phyloP scores from a whole-genome alignment of 2,329 filamentous ascomycete genomes.

The Ophiostoma sp. region DNA sequence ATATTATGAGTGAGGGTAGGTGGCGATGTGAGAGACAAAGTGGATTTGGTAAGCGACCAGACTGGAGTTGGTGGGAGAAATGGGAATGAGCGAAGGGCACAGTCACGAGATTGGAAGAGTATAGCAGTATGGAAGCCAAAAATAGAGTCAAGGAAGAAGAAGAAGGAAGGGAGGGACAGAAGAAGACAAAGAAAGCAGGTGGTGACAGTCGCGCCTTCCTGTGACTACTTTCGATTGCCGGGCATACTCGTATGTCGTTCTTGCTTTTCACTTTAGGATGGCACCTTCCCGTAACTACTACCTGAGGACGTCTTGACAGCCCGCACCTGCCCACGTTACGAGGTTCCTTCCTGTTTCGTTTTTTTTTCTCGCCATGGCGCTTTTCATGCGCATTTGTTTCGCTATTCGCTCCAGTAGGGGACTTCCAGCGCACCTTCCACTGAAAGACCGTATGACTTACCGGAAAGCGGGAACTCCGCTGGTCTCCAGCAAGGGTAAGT shows the following conservation, averaged over 20 bases:
- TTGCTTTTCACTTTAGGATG: background rate
- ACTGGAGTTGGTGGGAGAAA: background rate
- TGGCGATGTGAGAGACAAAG: background rate
- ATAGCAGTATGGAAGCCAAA: background rate
- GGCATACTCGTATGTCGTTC: background rate
- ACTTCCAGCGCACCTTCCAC: background rate
- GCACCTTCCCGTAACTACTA: background rate
- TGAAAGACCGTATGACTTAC: background rate
- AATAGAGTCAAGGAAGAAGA: background rate
- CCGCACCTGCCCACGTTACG: constrained; percentile 5
- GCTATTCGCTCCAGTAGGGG: constrained; percentile 2
- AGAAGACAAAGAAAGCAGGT: background rate
- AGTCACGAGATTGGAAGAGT: background rate
- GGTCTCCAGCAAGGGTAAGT: constrained; percentile 9
- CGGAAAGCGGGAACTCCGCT: constrained; percentile 9
- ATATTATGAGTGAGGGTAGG: background rate
- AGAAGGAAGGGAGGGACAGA: background rate
- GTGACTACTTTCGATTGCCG: background rate
- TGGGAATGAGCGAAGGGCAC: background rate
- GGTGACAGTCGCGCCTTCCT: background rate
- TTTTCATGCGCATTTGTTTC: background rate
- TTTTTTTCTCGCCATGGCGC: background rate
- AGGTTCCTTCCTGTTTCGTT: background rate
- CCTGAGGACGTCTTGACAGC: background rate
- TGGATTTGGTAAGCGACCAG: background rate